A percentile compares a stretch with the other conserved stretches of the same genome.
Evolutionary conservation across 2,329 filamentous ascomycete genomes (phyloP).

Genomic region (Phaeosphaeria sp.): DNA sequence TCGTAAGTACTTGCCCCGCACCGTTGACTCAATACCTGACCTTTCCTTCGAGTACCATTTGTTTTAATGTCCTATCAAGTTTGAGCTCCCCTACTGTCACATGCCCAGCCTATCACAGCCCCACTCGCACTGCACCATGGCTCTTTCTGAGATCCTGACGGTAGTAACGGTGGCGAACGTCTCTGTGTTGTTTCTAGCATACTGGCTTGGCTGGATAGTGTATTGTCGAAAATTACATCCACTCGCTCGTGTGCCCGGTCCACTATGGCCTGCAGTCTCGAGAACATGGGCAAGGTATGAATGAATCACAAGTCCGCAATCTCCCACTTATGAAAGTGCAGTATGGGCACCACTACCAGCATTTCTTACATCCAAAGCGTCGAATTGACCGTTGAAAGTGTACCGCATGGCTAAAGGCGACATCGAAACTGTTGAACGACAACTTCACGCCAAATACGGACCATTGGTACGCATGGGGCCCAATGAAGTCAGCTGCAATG

Average conservation of each 20-base stretch:
- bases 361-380: too few species aligned
- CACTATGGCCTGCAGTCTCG: conserved; percentile 11
- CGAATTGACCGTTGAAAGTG: not conserved
- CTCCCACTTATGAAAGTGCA: not conserved
- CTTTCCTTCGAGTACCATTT: too few species aligned
- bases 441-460: conserved; percentile 12
- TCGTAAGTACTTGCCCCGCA: not conserved
- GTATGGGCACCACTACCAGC: not conserved
- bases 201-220: conserved; percentile 6
- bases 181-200: not conserved
- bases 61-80: not conserved
- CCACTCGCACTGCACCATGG: not conserved
- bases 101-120: not conserved
- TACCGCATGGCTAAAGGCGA: conserved; percentile 2
- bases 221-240: conserved; percentile 12
- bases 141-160: not conserved
- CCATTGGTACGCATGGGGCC: conserved; percentile 24
- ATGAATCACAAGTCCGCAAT: not conserved
- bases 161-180: not conserved
- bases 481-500: conserved; percentile 22
- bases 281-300: conserved; percentile 8
- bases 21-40: too few species aligned
- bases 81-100: not conserved
- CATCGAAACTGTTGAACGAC: conserved; percentile 12
- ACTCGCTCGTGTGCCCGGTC: conserved; percentile 13